Percentiles rank a stretch among this genome's conserved stretches.
Evolutionary conservation across 352 stramenopile genomes (phyloP).

Genomic region (Globisporangium parvum): DNA sequence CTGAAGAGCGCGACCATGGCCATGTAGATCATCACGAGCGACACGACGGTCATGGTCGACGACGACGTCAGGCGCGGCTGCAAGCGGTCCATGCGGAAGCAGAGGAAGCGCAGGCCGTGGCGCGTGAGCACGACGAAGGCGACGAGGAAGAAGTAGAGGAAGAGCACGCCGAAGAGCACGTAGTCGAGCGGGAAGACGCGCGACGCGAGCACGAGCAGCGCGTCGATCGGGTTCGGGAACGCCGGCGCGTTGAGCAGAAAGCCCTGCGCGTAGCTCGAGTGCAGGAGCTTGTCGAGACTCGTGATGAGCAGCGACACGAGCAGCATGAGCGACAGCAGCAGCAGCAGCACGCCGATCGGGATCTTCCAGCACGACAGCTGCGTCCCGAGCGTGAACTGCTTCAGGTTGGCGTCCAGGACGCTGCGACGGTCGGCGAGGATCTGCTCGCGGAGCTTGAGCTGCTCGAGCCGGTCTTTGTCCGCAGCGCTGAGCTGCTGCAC

Average conservation of each 20-base stretch:
- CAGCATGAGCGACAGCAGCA: slow-evolving; percentile 63
- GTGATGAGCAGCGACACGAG: slow-evolving; percentile 73
- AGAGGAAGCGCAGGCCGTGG: slow-evolving; percentile 74
- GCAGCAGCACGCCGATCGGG: slow-evolving; percentile 50
- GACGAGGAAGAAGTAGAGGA: slow-evolving; percentile 74
- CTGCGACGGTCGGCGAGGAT: slow-evolving; percentile 58
- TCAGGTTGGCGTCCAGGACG: slow-evolving; percentile 62
- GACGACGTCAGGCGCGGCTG: slow-evolving; percentile 66
- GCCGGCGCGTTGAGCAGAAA: slow-evolving; percentile 60
- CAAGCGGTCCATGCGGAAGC: slow-evolving; percentile 66
- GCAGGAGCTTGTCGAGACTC: slow-evolving; percentile 69
- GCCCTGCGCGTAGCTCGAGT: slow-evolving; percentile 62
- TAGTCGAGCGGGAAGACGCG: slow-evolving; percentile 80
- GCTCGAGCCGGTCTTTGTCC: slow-evolving; percentile 65
- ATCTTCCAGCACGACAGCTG: slow-evolving; percentile 61
- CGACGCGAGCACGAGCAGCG: slow-evolving; percentile 66
- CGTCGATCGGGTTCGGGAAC: slow-evolving; percentile 75
- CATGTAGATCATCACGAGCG: slow-evolving; percentile 78
- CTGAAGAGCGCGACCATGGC: slow-evolving; percentile 78
- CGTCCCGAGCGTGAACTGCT: slow-evolving; percentile 37
- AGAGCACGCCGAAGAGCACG: slow-evolving; percentile 69
- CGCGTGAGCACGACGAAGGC: slow-evolving; percentile 70
- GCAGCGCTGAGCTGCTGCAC: slow-evolving; percentile 60
- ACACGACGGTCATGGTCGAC: slow-evolving; percentile 72
- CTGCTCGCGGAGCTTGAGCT: slow-evolving; percentile 65